Evolutionary conservation across 441 rosid species (phyloP).

Genomic region (Erysimum cheiri): DNA sequence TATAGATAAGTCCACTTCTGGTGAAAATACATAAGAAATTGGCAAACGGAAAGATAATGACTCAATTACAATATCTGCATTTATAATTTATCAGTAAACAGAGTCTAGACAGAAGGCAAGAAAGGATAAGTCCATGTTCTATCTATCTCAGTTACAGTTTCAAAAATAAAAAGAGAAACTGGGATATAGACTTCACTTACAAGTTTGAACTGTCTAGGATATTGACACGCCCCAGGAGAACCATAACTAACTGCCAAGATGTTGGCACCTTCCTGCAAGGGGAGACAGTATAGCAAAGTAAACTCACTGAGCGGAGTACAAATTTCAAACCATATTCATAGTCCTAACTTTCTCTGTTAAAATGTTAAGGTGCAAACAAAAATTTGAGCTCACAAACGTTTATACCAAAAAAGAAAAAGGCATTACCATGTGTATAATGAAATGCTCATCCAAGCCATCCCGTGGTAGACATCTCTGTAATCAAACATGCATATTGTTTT

Average conservation of each 20-base stretch:
- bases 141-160: neutral
- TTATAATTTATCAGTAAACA: neutral
- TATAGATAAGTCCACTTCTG: slow-evolving; percentile 2
- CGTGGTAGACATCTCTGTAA: slow-evolving; percentile 89
- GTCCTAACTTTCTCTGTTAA: neutral
- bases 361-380: neutral
- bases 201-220: slow-evolving; percentile 81
- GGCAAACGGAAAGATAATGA: neutral
- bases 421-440: slow-evolving; percentile 85
- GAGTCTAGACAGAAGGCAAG: slow-evolving; percentile 9
- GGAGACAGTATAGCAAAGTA: slow-evolving; percentile 12
- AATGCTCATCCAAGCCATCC: slow-evolving; percentile 87
- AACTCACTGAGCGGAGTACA: neutral
- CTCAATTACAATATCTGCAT: neutral
- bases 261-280: slow-evolving; percentile 84
- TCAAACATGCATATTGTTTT: slow-evolving; percentile 19
- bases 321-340: neutral
- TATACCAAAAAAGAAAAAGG: slow-evolving; percentile 2
- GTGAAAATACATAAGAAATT: neutral
- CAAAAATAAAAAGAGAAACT: slow-evolving; percentile 7
- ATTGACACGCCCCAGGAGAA: slow-evolving; percentile 84
- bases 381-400: slow-evolving; percentile 1
- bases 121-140: neutral
- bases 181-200: slow-evolving; percentile 54
- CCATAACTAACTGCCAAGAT: slow-evolving; percentile 91